These are phyloP conservation scores for Diaporthe capsici DNA, from an alignment of 2,329 filamentous ascomycete species.

Conservation along the genomic window DNA sequence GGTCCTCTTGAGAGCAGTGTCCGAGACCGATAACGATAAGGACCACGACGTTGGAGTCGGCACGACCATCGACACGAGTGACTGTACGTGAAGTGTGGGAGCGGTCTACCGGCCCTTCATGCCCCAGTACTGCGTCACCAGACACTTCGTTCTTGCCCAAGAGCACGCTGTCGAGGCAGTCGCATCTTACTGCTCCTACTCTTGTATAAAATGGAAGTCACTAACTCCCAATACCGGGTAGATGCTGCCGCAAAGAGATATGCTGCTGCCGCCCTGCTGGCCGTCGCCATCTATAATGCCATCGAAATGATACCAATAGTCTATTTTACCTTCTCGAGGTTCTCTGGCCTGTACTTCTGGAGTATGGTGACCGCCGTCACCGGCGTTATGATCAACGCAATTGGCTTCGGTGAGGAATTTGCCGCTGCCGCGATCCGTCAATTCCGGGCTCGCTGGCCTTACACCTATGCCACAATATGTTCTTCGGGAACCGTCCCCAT, in stretches of 20 bases:
- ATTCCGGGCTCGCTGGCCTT: neutral
- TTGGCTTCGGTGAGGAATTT: slow-evolving; percentile 56
- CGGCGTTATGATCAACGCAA: slow-evolving; percentile 54
- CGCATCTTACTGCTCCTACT: neutral
- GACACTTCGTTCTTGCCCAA: neutral
- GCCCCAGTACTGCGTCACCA: neutral
- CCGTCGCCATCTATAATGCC: slow-evolving; percentile 37
- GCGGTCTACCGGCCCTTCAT: neutral
- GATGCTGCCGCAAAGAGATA: slow-evolving; percentile 35
- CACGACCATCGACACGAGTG: slow-evolving; percentile 29
- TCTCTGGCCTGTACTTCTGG: slow-evolving; percentile 56
- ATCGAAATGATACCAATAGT: slow-evolving; percentile 35
- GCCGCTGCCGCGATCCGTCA: neutral
- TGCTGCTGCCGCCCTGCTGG: slow-evolving; percentile 31
- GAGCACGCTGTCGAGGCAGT: neutral
- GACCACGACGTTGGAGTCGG: slow-evolving; percentile 26
- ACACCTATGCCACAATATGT: neutral
- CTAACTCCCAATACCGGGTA: slow-evolving; percentile 20
- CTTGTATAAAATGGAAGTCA: neutral
- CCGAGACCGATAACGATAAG: slow-evolving; percentile 1
- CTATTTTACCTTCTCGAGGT: slow-evolving; percentile 38
- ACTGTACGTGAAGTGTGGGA: slow-evolving; percentile 12
- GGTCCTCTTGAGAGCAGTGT: slow-evolving; percentile 17
- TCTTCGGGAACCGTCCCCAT: neutral
- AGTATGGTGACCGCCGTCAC: slow-evolving; percentile 53